A percentile compares a stretch with the other conserved stretches of the same genome.
These are phyloP conservation scores for Eragrostis tef DNA, from an alignment of 202 grass and related monocot genomes.

Conservation along the genomic window DNA sequence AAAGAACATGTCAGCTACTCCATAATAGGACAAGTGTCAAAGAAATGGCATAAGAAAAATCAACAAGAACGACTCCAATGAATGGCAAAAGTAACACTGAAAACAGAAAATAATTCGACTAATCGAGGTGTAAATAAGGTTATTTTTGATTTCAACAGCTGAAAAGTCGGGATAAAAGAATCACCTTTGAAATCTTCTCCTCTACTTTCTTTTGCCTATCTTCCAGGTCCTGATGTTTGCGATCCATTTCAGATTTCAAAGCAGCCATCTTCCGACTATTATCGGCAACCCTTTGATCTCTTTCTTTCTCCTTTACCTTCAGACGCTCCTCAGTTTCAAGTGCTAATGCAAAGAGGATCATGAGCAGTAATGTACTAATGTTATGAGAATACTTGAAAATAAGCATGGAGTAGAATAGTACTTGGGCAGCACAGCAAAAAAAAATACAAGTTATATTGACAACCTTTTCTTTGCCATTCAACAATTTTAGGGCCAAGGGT, in stretches of 20 bases:
- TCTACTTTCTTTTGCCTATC: constrained; percentile 65
- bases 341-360: constrained; percentile 51
- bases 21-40: not conserved
- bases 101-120: not conserved
- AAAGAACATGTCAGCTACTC: not conserved
- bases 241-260: constrained; percentile 65
- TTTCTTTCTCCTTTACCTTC: constrained; percentile 66
- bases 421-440: constrained; percentile 16
- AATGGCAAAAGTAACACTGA: constrained; percentile 16
- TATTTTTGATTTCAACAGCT: constrained; percentile 9
- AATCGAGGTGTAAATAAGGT: not conserved
- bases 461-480: constrained; percentile 80
- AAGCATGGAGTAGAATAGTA: constrained; percentile 19
- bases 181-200: constrained; percentile 60
- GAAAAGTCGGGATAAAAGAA: constrained; percentile 8
- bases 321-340: constrained; percentile 55
- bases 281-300: constrained; percentile 55
- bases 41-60: constrained; percentile 11
- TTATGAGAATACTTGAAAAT: constrained; percentile 26
- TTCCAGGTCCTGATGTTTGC: constrained; percentile 60
- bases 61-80: not conserved
- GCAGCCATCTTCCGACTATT: constrained; percentile 60
- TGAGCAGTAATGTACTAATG: constrained; percentile 7
- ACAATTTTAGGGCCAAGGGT: constrained; percentile 55
- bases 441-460: constrained; percentile 18